Percentiles rank a stretch among this genome's conserved stretches.
Evolutionary conservation across 306 rosid genomes (phyloP).

Genomic region (Ormosia semicastrata): DNA sequence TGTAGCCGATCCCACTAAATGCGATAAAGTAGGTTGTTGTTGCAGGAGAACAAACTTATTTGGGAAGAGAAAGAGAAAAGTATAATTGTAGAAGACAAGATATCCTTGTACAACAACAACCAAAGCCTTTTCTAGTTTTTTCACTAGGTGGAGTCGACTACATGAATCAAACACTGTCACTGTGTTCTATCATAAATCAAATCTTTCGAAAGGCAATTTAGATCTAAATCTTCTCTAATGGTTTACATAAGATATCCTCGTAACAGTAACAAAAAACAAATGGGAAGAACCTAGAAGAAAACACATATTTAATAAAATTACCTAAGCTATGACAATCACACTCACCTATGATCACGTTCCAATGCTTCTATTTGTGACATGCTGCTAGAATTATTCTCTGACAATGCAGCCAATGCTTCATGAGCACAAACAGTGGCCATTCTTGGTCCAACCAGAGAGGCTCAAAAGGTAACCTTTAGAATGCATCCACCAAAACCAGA

Average conservation of each 20-base stretch:
- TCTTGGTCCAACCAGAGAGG: conserved; percentile 96
- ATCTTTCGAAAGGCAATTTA: too few relatives aligned
- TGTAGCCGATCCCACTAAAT: too few relatives aligned
- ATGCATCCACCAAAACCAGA: conserved; percentile 32
- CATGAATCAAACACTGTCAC: too few relatives aligned
- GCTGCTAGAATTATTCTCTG: conserved; percentile 64
- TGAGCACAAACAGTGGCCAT: conserved; percentile 97
- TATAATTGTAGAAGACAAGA: too few relatives aligned
- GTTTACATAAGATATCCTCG: too few relatives aligned
- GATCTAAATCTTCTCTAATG: too few relatives aligned
- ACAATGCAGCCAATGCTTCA: conserved; percentile 75
- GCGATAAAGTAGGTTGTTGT: too few relatives aligned
- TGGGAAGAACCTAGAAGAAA: not conserved
- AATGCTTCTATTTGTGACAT: conserved; percentile 53
- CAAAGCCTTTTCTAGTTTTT: too few relatives aligned
- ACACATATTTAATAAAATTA: not conserved
- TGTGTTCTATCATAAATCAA: too few relatives aligned
- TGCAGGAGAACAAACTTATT: too few relatives aligned
- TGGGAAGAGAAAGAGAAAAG: not conserved
- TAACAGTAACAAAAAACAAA: not conserved
- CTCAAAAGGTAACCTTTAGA: conserved; percentile 88
- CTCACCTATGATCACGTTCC: conserved; percentile 63
- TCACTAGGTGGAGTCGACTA: too few relatives aligned
- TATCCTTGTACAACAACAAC: too few relatives aligned
- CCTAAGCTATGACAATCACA: conserved; percentile 26